These are phyloP conservation scores for Linum trigynum DNA, from an alignment of 345 rosid genomes.

Conservation along the genomic window DNA sequence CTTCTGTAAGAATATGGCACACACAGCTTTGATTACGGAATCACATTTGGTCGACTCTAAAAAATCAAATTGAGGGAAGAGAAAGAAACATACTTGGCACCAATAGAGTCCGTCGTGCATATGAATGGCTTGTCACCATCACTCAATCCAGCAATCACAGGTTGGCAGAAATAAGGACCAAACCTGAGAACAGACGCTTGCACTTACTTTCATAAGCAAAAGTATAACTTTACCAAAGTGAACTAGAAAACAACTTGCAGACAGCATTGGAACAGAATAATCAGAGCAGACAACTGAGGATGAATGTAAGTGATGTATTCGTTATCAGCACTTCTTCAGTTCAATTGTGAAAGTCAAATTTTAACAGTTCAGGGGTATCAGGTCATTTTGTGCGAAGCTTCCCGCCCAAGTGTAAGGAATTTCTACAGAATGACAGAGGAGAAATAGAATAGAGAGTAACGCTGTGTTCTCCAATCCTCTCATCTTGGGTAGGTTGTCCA, in stretches of 20 bases:
- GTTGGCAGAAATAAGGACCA: conserved; percentile 96
- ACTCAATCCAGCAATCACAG: conserved; percentile 91
- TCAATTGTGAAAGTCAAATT: not conserved
- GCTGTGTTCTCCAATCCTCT: too few species aligned
- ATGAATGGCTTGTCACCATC: conserved; percentile 92
- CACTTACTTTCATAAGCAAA: not conserved
- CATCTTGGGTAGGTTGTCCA: too few species aligned
- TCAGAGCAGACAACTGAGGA: not conserved
- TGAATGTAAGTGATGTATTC: not conserved
- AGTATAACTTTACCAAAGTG: not conserved
- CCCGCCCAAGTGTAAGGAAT: not conserved
- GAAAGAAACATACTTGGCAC: conserved; percentile 69
- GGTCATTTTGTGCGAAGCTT: not conserved
- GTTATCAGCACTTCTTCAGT: not conserved
- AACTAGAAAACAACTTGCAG: not conserved
- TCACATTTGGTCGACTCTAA: too few species aligned
- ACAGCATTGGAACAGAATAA: not conserved
- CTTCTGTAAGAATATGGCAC: too few species aligned
- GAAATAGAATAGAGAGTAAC: too few species aligned
- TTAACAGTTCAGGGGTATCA: not conserved
- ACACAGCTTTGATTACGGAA: not conserved
- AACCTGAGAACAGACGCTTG: conserved; percentile 36
- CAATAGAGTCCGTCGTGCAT: conserved; percentile 96
- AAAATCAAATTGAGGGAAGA: conserved; percentile 6
- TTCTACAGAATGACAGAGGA: too few species aligned